A percentile compares a stretch with the other conserved stretches of the same genome.
phyloP scores from a whole-genome alignment of 179 eudicot genomes.

The Drosera spatulata region DNA sequence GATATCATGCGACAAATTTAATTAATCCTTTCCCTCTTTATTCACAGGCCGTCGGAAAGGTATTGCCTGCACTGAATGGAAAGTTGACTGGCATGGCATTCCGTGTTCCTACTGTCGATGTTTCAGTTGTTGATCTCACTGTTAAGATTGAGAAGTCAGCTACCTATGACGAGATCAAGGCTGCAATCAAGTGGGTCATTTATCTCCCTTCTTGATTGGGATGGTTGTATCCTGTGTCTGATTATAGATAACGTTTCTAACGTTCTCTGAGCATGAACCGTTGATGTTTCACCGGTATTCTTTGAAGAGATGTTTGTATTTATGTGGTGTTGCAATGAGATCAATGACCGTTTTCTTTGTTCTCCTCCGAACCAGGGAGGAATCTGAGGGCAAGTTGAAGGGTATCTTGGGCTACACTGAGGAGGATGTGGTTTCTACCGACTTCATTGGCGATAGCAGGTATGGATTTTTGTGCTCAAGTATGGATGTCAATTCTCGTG shows the following conservation, averaged over 20 bases:
- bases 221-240: too few relatives aligned
- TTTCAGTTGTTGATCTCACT: conserved; percentile 50
- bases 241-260: too few relatives aligned
- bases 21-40: too few relatives aligned
- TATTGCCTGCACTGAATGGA: conserved; percentile 43
- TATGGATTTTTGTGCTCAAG: conserved; percentile 3
- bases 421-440: conserved; percentile 4
- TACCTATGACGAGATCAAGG: conserved; percentile 39
- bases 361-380: background rate
- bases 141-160: conserved; percentile 45
- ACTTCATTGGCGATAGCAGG: conserved; percentile 28
- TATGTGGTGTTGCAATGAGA: too few relatives aligned
- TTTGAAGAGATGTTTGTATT: too few relatives aligned
- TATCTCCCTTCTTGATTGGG: background rate
- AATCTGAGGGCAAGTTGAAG: conserved; percentile 3
- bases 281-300: too few relatives aligned
- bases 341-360: too few relatives aligned
- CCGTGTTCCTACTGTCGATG: conserved; percentile 53
- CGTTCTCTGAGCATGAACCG: too few relatives aligned
- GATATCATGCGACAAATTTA: too few relatives aligned
- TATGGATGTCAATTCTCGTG: too few relatives aligned
- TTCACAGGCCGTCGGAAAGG: conserved; percentile 45
- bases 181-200: conserved; percentile 33
- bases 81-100: conserved; percentile 59
- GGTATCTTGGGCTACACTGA: background rate